Conservation (phyloP, 2,329 filamentous ascomycete species). For the Penicillium sp. region DNA sequence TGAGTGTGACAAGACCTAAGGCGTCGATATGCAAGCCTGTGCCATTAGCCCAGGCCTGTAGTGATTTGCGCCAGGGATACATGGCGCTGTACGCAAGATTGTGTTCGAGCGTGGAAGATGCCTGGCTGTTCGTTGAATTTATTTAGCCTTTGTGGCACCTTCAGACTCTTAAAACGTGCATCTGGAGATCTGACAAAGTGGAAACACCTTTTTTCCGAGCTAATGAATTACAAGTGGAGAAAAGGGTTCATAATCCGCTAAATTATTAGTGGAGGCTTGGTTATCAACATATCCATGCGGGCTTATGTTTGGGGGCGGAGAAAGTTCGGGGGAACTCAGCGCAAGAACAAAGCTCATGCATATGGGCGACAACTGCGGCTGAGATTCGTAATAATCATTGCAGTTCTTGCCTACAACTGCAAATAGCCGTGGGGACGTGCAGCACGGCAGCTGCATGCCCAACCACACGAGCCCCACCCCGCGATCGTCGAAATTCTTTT, state of each 20-base stretch:
- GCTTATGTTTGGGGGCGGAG: not conserved
- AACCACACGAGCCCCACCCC: not conserved
- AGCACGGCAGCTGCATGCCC: not conserved
- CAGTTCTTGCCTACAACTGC: not conserved
- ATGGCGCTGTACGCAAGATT: not conserved
- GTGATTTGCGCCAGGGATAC: constrained; percentile 8
- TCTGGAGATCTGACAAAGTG: not conserved
- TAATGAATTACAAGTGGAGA: not conserved
- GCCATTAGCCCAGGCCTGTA: constrained; percentile 5
- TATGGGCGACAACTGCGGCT: not conserved
- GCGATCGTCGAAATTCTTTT: not conserved
- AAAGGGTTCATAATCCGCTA: not conserved
- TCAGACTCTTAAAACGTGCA: not conserved
- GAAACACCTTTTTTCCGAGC: not conserved
- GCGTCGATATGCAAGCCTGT: constrained; percentile 11
- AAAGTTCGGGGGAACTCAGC: not conserved
- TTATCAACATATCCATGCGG: not conserved
- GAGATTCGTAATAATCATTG: not conserved
- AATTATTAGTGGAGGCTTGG: not conserved
- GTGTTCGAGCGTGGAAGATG: not conserved
- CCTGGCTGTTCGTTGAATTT: not conserved
- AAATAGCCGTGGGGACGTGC: not conserved
- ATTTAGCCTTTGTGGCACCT: not conserved
- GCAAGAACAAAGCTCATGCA: not conserved
- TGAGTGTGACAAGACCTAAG: constrained; percentile 11